phyloP scores from a whole-genome alignment of 2,329 filamentous ascomycete genomes.

The Chrysosporium keratinophilum region DNA sequence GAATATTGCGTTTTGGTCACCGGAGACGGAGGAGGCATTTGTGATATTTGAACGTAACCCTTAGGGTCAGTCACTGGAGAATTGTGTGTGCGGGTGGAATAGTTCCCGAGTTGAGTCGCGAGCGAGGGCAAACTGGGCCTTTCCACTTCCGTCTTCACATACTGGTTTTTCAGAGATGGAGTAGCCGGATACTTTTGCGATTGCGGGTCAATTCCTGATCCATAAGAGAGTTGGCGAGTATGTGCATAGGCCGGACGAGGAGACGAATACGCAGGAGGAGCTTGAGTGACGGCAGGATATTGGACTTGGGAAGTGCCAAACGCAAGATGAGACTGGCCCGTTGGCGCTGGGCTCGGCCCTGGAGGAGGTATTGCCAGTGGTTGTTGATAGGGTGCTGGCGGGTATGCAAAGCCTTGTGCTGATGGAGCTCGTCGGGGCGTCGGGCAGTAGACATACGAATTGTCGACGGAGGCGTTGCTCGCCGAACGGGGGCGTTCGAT shows the following conservation, averaged over 20 bases:
- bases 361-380: slow-evolving; percentile 32
- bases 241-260: slow-evolving; percentile 29
- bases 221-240: slow-evolving; percentile 25
- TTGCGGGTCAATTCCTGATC: slow-evolving; percentile 26
- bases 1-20: slow-evolving; percentile 28
- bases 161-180: slow-evolving; percentile 10
- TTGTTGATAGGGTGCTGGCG: slow-evolving; percentile 28
- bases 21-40: slow-evolving; percentile 18
- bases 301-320: slow-evolving; percentile 34
- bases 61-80: slow-evolving; percentile 32
- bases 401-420: slow-evolving; percentile 36
- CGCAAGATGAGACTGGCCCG: slow-evolving; percentile 32
- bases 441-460: slow-evolving; percentile 32
- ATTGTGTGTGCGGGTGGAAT: slow-evolving; percentile 25
- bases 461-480: slow-evolving; percentile 49
- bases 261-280: slow-evolving; percentile 26
- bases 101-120: slow-evolving; percentile 18
- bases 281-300: slow-evolving; percentile 38
- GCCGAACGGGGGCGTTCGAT: slow-evolving; percentile 49
- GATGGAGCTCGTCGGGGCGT: slow-evolving; percentile 42
- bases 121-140: slow-evolving; percentile 24
- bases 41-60: slow-evolving; percentile 29
- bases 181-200: slow-evolving; percentile 24
- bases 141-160: slow-evolving; percentile 21
- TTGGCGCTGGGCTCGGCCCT: slow-evolving; percentile 27